Evolutionary conservation across 2,329 filamentous ascomycete species (phyloP).

Genomic region (Aspergillus proliferans): DNA sequence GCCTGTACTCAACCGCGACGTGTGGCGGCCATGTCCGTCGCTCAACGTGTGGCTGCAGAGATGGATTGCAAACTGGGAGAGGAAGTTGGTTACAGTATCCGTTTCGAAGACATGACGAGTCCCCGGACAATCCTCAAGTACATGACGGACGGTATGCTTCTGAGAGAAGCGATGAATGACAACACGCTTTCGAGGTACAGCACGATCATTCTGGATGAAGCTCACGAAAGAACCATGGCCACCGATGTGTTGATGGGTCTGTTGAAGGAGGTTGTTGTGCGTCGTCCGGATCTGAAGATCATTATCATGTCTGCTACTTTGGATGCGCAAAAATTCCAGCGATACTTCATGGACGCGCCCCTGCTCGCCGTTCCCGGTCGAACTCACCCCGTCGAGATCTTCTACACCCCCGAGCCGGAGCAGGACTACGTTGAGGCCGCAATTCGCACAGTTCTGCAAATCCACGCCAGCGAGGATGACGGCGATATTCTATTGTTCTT

Average conservation of each 20-base stretch:
- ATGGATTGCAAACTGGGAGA: conserved; percentile 89
- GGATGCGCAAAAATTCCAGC: conserved; percentile 96
- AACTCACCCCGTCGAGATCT: conserved; percentile 95
- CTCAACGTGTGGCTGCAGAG: conserved; percentile 94
- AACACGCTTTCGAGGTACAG: conserved; percentile 86
- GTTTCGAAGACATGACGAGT: conserved; percentile 92
- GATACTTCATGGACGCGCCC: conserved; percentile 92
- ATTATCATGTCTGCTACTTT: conserved; percentile 99
- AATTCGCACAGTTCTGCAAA: conserved; percentile 89
- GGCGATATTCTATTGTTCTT: conserved; percentile 92
- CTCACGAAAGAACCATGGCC: conserved; percentile 92
- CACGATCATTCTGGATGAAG: conserved; percentile 97
- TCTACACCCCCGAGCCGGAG: conserved; percentile 94
- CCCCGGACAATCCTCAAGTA: conserved; percentile 92
- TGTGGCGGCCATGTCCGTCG: conserved; percentile 97
- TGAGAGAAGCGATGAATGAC: conserved; percentile 95
- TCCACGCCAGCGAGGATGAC: conserved; percentile 85
- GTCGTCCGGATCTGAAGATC: conserved; percentile 87
- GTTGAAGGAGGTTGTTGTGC: conserved; percentile 77
- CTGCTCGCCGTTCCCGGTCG: conserved; percentile 89
- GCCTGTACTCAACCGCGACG: conserved; percentile 96
- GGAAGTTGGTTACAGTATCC: conserved; percentile 97
- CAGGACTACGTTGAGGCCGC: conserved; percentile 95
- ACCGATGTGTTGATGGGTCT: conserved; percentile 97
- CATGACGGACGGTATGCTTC: conserved; percentile 99